Evolutionary conservation across 768 basidiomycete genomes (phyloP), one percentile per base, ranked within the genome.

Genomic region (Leccinum olivaceopallidum): DNA sequence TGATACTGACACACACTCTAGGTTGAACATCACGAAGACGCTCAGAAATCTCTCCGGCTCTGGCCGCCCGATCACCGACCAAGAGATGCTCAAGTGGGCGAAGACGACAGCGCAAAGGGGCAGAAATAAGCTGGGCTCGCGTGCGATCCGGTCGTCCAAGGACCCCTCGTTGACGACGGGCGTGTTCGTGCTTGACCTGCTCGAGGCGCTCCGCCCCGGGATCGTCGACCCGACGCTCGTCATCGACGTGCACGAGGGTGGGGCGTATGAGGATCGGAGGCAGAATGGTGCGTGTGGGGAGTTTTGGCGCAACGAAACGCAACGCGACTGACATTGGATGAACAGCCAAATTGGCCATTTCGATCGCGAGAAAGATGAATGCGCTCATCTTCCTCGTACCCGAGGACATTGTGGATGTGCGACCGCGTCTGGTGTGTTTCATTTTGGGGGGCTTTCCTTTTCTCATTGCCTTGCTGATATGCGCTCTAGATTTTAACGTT

Each of bases 301-400:
- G n/a, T n/a, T n/a, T n/a, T n/a, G n/a, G n/a, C n/a, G n/a, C n/a
- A n/a, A n/a, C n/a, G n/a, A n/a, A n/a, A n/a, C n/a, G n/a, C n/a
- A n/a, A n/a, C n/a, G n/a, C n/a, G n/a, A n/a, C n/a, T n/a, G n/a
- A n/a, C n/a, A n/a, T n/a, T n/a, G n/a, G n/a, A n/a, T n/a, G n/a
- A n/a, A n/a, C n/a, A n/a, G n/a, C n/a, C n/a, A n/a, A n/a, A n/a
- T n/a, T n/a, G n/a, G n/a, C 22, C 22, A 98, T 98, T 67, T 98
- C 96, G 3, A 98, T 98, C 67, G 95, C 96, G n/a, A 83, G 96
- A 70, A 98, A 98, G 83, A 89, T 95, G 88, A 92, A 94, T 57
- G 92, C 93, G 5, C 76, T 97, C 67, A 98, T 98, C 68, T 98
- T 98, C 83, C 78, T 98, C 60, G 96, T 98, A 0, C 95, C 96